These are phyloP conservation scores for Tothia fuscella DNA, from an alignment of 2,329 filamentous ascomycete species.

Conservation along the genomic window DNA sequence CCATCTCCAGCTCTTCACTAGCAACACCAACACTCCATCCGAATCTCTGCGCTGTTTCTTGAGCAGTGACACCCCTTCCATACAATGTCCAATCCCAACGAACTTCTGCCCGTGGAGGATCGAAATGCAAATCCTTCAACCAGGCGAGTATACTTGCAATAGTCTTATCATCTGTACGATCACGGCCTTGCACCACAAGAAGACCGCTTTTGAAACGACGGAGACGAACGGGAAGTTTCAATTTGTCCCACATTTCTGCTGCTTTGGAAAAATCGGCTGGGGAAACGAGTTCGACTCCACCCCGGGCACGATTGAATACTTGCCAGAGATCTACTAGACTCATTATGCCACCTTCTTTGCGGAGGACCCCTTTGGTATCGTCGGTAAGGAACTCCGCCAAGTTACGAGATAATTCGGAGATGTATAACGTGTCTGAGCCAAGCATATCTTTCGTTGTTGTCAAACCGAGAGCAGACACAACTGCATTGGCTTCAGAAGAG, in stretches of 20 bases:
- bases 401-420: slow-evolving; percentile 76
- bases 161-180: slow-evolving; percentile 84
- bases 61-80: slow-evolving; percentile 76
- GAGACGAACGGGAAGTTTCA: slow-evolving; percentile 75
- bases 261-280: slow-evolving; percentile 88
- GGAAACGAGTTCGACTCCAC: slow-evolving; percentile 87
- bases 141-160: slow-evolving; percentile 64
- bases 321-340: slow-evolving; percentile 87
- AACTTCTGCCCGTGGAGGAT: slow-evolving; percentile 51
- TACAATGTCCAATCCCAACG: slow-evolving; percentile 67
- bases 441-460: slow-evolving; percentile 95
- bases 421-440: slow-evolving; percentile 73
- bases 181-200: slow-evolving; percentile 81
- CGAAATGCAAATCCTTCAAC: slow-evolving; percentile 60
- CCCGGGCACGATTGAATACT: slow-evolving; percentile 83
- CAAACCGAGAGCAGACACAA: slow-evolving; percentile 72
- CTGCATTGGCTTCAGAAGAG: slow-evolving; percentile 45
- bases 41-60: slow-evolving; percentile 79
- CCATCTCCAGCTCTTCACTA: slow-evolving; percentile 92
- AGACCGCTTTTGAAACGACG: slow-evolving; percentile 86
- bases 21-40: slow-evolving; percentile 97
- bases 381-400: slow-evolving; percentile 83
- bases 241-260: slow-evolving; percentile 72
- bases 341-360: slow-evolving; percentile 74
- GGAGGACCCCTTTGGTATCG: slow-evolving; percentile 65